Conservation (phyloP, 345 rosid species). For the Bretschneidera sinensis region DNA sequence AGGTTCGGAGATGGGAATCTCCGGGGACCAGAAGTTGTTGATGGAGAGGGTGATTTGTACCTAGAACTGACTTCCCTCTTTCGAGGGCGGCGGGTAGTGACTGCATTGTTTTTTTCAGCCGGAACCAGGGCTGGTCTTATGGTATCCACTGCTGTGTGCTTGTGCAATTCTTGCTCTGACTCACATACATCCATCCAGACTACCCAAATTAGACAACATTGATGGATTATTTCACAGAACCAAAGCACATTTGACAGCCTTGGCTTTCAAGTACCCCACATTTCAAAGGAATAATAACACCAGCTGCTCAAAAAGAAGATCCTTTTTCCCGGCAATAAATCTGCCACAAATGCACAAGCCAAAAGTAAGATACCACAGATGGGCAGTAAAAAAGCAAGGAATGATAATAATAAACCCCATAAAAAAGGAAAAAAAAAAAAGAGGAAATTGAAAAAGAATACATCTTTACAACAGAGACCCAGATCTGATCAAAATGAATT, state of each 20-base stretch:
- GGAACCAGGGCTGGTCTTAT: constrained; percentile 60
- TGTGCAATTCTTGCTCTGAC: constrained; percentile 37
- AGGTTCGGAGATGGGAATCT: constrained; percentile 73
- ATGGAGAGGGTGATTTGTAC: constrained; percentile 71
- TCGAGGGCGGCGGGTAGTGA: constrained; percentile 47
- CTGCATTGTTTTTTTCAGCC: constrained; percentile 69
- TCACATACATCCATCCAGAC: constrained; percentile 77
- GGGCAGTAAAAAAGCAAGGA: constrained; percentile 32
- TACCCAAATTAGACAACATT: constrained; percentile 52
- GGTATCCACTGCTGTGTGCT: constrained; percentile 45
- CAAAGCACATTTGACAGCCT: constrained; percentile 30
- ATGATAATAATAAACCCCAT: constrained; percentile 26
- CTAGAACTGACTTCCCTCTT: constrained; percentile 71
- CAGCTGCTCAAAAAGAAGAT: constrained; percentile 37
- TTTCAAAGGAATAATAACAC: constrained; percentile 25
- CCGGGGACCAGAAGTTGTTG: constrained; percentile 40
- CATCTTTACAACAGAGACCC: constrained; percentile 46
- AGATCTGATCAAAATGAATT: constrained; percentile 38
- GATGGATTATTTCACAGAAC: constrained; percentile 28
- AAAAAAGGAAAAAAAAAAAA: constrained; percentile 17
- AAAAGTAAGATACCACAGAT: constrained; percentile 49
- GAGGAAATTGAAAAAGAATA: constrained; percentile 29
- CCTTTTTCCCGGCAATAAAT: constrained; percentile 45
- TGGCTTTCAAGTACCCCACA: constrained; percentile 30
- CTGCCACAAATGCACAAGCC: constrained; percentile 47